A percentile compares a stretch with the other conserved stretches of the same genome.
These are phyloP conservation scores for Trifolium repens DNA, from an alignment of 306 rosid genomes.

Conservation along the genomic window DNA sequence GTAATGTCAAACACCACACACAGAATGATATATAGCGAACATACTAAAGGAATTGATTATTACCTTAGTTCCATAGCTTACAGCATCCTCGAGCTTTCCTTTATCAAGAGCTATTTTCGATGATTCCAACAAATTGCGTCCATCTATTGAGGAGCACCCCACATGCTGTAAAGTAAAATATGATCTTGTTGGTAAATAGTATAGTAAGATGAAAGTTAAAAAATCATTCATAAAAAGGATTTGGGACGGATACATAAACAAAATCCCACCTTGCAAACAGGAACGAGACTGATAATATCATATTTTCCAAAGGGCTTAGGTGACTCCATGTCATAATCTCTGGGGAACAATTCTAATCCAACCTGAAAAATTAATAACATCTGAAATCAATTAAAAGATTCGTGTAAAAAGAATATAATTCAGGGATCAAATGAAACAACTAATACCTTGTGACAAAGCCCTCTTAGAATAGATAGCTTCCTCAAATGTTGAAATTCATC, in stretches of 20 bases:
- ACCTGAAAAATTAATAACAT: slow-evolving; percentile 53
- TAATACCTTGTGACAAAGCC: slow-evolving; percentile 85
- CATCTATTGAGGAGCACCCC: slow-evolving; percentile 85
- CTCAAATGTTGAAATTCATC: slow-evolving; percentile 85
- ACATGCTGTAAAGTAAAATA: slow-evolving; percentile 66
- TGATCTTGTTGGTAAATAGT: slow-evolving; percentile 10
- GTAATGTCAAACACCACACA: slow-evolving; percentile 30
- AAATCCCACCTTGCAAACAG: slow-evolving; percentile 81
- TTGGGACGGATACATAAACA: slow-evolving; percentile 1
- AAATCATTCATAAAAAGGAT: slow-evolving; percentile 30
- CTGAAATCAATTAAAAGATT: slow-evolving; percentile 22
- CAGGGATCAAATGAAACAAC: not conserved
- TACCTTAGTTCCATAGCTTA: slow-evolving; percentile 94
- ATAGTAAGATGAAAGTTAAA: slow-evolving; percentile 16
- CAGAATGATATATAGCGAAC: slow-evolving; percentile 5
- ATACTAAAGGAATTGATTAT: slow-evolving; percentile 21
- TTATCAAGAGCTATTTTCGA: slow-evolving; percentile 95
- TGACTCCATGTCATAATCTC: slow-evolving; percentile 85
- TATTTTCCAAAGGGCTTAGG: slow-evolving; percentile 70
- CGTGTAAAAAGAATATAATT: slow-evolving; percentile 7
- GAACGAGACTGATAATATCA: slow-evolving; percentile 84
- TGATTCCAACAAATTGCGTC: slow-evolving; percentile 87
- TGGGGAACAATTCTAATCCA: slow-evolving; percentile 84
- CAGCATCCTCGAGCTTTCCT: slow-evolving; percentile 98
- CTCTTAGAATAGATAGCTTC: slow-evolving; percentile 82